Conservation (phyloP, 257 asterid species). For the Nicotiana obtusifolia region DNA sequence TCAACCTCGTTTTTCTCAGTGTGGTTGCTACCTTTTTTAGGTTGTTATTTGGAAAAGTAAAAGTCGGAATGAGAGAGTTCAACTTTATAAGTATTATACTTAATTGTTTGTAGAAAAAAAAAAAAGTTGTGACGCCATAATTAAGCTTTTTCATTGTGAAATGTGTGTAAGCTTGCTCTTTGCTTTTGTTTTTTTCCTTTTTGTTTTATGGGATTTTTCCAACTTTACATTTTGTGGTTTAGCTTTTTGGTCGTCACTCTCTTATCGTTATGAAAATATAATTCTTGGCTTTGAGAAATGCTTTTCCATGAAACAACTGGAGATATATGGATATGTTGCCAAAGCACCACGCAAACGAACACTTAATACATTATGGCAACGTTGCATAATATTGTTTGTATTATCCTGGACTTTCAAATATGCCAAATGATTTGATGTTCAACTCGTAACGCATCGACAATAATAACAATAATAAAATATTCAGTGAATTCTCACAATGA, state of each 20-base stretch:
- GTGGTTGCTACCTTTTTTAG: neutral
- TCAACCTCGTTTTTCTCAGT: neutral
- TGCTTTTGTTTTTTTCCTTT: neutral
- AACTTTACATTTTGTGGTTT: constrained; percentile 2
- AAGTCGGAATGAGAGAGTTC: neutral
- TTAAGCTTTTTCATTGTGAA: neutral
- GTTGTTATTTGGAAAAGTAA: neutral
- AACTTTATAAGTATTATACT: neutral
- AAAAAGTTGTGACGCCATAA: neutral
- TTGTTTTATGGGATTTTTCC: neutral
- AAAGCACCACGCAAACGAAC: constrained; percentile 4
- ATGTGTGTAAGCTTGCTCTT: neutral
- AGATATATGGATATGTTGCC: neutral
- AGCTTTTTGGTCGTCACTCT: neutral
- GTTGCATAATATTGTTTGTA: neutral
- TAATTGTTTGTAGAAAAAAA: neutral
- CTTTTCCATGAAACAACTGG: neutral
- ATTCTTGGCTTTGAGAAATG: neutral
- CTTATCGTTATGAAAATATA: neutral
- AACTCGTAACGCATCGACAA: neutral
- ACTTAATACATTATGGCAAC: neutral
- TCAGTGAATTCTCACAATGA: rapidly evolving
- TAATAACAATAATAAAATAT: too few species aligned
- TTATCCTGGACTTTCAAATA: neutral
- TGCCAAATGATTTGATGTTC: neutral